These are phyloP conservation scores for Taphrina communis DNA, from an alignment of 1,139 yeast species.

Conservation along the genomic window DNA sequence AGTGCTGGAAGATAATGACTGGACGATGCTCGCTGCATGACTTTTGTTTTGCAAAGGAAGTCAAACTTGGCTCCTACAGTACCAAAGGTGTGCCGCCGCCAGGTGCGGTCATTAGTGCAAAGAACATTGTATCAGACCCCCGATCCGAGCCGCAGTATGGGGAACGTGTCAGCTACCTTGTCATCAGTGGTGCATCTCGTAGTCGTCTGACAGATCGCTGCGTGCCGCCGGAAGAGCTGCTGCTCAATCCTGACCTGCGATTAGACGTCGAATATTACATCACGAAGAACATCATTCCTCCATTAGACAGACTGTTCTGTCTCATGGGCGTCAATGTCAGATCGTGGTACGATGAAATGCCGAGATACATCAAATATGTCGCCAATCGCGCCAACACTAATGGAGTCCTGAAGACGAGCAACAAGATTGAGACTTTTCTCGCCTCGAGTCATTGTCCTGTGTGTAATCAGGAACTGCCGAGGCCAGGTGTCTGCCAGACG, in stretches of 20 bases:
- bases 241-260: constrained; percentile 52
- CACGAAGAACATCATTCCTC: constrained; percentile 81
- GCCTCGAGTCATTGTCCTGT: constrained; percentile 48
- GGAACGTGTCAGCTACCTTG: constrained; percentile 87
- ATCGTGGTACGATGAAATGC: constrained; percentile 79
- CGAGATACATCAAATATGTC: constrained; percentile 52
- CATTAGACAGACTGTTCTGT: constrained; percentile 81
- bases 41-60: constrained; percentile 91
- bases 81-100: constrained; percentile 78
- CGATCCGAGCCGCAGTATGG: constrained; percentile 83
- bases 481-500: constrained; percentile 39
- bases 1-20: constrained; percentile 67
- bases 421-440: constrained; percentile 45
- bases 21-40: constrained; percentile 75
- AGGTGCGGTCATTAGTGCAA: constrained; percentile 80
- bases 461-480: constrained; percentile 45
- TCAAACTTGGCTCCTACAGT: constrained; percentile 80
- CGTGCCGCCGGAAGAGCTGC: constrained; percentile 74
- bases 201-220: constrained; percentile 77
- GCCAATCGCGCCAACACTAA: constrained; percentile 3
- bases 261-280: constrained; percentile 87
- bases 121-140: constrained; percentile 66
- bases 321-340: constrained; percentile 79
- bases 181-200: constrained; percentile 69
- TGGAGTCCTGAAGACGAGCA: not conserved